Conservation (phyloP, 495 filamentous ascomycete species). For the Aspergillus bertholletiae region DNA sequence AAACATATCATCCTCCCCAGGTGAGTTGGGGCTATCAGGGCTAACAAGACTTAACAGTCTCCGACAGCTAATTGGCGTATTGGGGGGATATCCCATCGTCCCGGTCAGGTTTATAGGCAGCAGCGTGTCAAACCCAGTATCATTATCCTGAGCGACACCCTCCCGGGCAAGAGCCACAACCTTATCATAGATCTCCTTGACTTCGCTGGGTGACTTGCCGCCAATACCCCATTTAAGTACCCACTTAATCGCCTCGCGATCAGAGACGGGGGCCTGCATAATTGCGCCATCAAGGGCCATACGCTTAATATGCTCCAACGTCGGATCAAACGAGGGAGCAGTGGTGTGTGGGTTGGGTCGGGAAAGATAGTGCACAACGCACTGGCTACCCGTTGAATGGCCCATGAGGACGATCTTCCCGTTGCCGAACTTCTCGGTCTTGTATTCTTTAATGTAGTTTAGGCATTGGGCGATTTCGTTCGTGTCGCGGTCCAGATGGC, state of each 20-base stretch:
- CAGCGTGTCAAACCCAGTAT: slow-evolving; percentile 29
- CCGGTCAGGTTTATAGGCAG: slow-evolving; percentile 26
- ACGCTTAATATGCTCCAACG: slow-evolving; percentile 24
- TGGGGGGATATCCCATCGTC: slow-evolving; percentile 29
- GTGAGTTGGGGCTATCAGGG: slow-evolving; percentile 42
- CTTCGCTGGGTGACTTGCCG: slow-evolving; percentile 23
- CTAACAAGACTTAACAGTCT: slow-evolving; percentile 65
- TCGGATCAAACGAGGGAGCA: slow-evolving; percentile 28
- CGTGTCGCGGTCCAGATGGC: slow-evolving; percentile 65
- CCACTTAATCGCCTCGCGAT: slow-evolving; percentile 64
- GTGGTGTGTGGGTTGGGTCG: slow-evolving; percentile 30
- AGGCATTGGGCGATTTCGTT: slow-evolving; percentile 69
- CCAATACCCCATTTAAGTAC: slow-evolving; percentile 30
- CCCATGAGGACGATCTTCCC: slow-evolving; percentile 76
- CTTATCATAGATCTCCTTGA: slow-evolving; percentile 28
- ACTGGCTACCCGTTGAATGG: slow-evolving; percentile 82
- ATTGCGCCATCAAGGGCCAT: slow-evolving; percentile 69
- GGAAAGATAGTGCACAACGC: slow-evolving; percentile 70
- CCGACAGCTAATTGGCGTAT: slow-evolving; percentile 56
- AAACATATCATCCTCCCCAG: slow-evolving; percentile 83
- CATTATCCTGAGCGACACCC: slow-evolving; percentile 13
- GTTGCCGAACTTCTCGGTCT: slow-evolving; percentile 30
- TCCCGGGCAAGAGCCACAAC: slow-evolving; percentile 24
- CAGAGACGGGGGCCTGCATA: slow-evolving; percentile 75
- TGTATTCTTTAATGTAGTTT: slow-evolving; percentile 58